Base-by-base conservation (phyloP, 345 rosid species). In the Camelina sativa region DNA sequence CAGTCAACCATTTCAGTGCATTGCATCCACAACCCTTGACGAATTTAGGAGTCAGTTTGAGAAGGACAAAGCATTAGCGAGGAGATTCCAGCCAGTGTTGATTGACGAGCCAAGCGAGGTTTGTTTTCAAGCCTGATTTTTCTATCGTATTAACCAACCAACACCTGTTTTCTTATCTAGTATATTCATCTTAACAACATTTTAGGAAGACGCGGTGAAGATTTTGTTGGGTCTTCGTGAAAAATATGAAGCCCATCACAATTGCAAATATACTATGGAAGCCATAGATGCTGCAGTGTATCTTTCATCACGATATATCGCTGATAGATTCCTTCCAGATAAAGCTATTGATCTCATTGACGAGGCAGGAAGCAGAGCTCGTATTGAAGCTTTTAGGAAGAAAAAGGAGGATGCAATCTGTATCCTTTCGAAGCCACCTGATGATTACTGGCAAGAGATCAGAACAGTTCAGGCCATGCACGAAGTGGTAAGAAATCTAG, bases 351-450 rank as follows among this genome's bases (percentile, higher is more conserved):
- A 92, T 88, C 97, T 92, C 70, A 86, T 95, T 72, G 99, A 95
- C 37, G 97, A 95, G 85, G 99, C 97, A 35, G 97, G 97, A 76
- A 95, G 99, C 80, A 88, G 97, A 85, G 96, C 99, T 72, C 91
- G 84, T 72, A 90, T 95, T 16, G 82, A 87, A 77, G 88, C 93
- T 64, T 86, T 86, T 78, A 90, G 83, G 84, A 89, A 81, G 89
- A 95, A 84, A 85, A 95, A 85, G 78, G 96, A 95, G 77, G 83
- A 90, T 69, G 85, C 86, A 75, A 85, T 80, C 46, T 81, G 82
- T 79, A 88, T 92, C 80, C 99, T 95, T 50, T 86, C 97, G 10
- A 85, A 89, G 83, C 76, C 87, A 34, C 96, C 99, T 4, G 86
- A 84, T 76, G 97, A 95, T 80, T 95, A 95, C 81, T 95, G 99